These are phyloP conservation scores for Casuarina equisetifolia DNA, from an alignment of 306 rosid species.

Conservation along the genomic window DNA sequence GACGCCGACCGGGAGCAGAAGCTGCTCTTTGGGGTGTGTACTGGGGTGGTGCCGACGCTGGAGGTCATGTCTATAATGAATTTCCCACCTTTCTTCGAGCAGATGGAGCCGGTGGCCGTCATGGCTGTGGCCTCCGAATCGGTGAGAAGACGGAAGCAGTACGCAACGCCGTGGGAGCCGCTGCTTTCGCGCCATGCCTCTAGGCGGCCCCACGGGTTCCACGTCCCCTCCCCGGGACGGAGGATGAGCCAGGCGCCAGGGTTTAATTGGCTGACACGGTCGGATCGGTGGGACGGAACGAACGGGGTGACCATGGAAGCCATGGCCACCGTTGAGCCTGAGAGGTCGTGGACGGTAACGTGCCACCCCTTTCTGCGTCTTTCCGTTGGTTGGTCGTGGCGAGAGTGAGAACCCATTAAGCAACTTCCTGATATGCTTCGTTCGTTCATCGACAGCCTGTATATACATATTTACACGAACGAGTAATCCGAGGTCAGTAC, in stretches of 20 bases:
- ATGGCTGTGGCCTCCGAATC: conserved; percentile 48
- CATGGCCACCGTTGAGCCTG: conserved; percentile 67
- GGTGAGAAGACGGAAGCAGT: conserved; percentile 49
- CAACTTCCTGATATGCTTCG: conserved; percentile 46
- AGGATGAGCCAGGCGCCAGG: conserved; percentile 77
- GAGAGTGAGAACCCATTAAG: conserved; percentile 41
- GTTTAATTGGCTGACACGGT: conserved; percentile 62
- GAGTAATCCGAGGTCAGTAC: too few relatives aligned
- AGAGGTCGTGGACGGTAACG: conserved; percentile 62
- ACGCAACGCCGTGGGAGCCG: conserved; percentile 56
- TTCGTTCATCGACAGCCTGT: conserved; percentile 21
- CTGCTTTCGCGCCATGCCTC: conserved; percentile 79
- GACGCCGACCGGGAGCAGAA: conserved; percentile 50
- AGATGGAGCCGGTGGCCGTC: conserved; percentile 50
- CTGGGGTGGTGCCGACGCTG: conserved; percentile 51
- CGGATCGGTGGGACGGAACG: conserved; percentile 64
- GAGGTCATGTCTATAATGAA: conserved; percentile 53
- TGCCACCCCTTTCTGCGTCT: conserved; percentile 76
- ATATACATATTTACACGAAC: too few relatives aligned
- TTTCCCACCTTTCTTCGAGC: conserved; percentile 52
- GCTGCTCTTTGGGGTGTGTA: conserved; percentile 65
- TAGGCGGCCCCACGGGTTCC: conserved; percentile 73
- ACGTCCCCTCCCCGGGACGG: conserved; percentile 58
- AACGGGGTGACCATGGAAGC: conserved; percentile 79
- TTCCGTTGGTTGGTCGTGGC: conserved; percentile 54